Percentiles rank a stretch among this genome's conserved stretches.
Conservation (phyloP, 1,284 basidiomycete genomes). For the Sporisorium scitamineum region DNA sequence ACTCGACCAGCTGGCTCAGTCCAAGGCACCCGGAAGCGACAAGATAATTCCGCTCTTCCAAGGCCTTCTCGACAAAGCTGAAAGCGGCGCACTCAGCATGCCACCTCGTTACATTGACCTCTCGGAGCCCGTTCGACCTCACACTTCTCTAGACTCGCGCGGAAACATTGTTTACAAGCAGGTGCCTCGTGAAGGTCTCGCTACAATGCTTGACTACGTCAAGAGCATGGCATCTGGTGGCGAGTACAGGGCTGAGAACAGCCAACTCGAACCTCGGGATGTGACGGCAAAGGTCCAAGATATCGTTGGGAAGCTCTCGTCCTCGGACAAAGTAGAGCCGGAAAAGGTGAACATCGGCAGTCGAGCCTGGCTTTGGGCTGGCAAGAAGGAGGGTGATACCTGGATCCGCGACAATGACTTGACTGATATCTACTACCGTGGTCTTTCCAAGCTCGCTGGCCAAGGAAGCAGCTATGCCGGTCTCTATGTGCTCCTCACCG, state of each 20-base stretch:
- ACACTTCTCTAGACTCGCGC: conserved; percentile 84
- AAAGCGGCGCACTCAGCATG: conserved; percentile 83
- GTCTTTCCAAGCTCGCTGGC: conserved; percentile 95
- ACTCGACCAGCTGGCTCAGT: conserved; percentile 1
- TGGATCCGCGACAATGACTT: conserved; percentile 78
- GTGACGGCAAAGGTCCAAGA: not conserved
- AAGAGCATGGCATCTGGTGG: conserved; percentile 94
- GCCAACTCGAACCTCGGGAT: not conserved
- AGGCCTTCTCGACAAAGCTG: conserved; percentile 53
- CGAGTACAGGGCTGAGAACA: not conserved
- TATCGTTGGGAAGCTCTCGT: not conserved
- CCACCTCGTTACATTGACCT: conserved; percentile 80
- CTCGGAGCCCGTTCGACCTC: conserved; percentile 83
- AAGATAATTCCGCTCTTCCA: not conserved
- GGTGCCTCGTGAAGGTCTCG: conserved; percentile 91
- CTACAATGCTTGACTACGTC: conserved; percentile 96
- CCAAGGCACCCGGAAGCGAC: not conserved
- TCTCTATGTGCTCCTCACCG: conserved; percentile 96
- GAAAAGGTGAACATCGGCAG: conserved; percentile 72
- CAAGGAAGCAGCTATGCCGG: conserved; percentile 97
- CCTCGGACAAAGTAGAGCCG: not conserved
- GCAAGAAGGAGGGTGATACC: not conserved
- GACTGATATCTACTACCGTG: conserved; percentile 82
- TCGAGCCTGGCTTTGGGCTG: conserved; percentile 2
- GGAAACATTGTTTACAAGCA: conserved; percentile 95